Base-by-base conservation (phyloP, 1,284 basidiomycete species). In the Ceratobasidium sp. region DNA sequence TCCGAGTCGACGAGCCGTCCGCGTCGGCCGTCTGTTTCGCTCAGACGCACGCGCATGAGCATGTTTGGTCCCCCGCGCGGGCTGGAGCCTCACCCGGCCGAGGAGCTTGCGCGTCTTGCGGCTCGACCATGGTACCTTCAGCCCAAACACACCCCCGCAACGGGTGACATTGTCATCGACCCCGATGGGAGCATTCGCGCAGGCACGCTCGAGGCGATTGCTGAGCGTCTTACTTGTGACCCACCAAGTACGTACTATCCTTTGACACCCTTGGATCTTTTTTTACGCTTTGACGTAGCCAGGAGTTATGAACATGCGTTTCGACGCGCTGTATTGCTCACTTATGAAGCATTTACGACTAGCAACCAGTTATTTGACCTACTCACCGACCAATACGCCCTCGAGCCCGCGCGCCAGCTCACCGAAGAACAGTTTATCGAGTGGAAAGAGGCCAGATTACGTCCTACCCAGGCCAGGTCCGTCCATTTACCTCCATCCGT, bases 301-400 rank as follows among this genome's bases (percentile, higher is more conserved):
- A 46, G 31, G 43, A 75, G 48, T 43, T 85, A 86, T 75, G 85
- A 87, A 71, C 83, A 82, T 0, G 81, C 82, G 8, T 94, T 88
- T 80, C 86, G 88, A 56, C 86, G 88, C 29, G 85, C 87, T 7
- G 94, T 95, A 82, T 83, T 95, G 54, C 89, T 88, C 83, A 95
- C 93, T 11, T 93, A 92, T 82, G 87, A 88, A 41, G 92, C 92
- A 0, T 94, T 95, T 79, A 90, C 88, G 39, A 88, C 88, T 6
- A 86, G 92, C 1, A 86, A 89, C 65, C 84, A 85, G 53, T 82
- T 95, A 11, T 89, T 94, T 77, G 88, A 91, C 39, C 83, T 89
- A 66, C 85, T 95, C 29, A 83, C 90, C 31, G 86, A 87, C 48
- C 86, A 88, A 9, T 95, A 89, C 83, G 82, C 86, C 62, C 86